Evolutionary conservation across 208 protist species (phyloP).

Genomic region (Porcisia deanei): DNA sequence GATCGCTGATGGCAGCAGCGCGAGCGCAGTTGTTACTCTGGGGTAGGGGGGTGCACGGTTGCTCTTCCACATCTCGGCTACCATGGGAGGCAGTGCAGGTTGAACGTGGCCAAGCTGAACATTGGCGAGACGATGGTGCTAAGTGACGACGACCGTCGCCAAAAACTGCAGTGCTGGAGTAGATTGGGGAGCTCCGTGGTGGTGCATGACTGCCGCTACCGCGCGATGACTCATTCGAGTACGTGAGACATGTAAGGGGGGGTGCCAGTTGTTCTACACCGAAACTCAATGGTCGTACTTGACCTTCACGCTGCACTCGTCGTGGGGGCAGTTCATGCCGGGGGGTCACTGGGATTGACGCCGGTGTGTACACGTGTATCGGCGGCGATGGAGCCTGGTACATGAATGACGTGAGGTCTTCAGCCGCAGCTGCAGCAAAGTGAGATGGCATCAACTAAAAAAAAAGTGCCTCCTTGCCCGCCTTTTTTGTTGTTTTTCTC

Average conservation of each 20-base stretch:
- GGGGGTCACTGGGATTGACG: background rate
- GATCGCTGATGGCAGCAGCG: background rate
- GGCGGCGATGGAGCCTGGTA: background rate
- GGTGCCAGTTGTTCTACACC: background rate
- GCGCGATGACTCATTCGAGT: background rate
- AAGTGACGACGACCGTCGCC: background rate
- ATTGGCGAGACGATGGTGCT: background rate
- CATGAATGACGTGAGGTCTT: background rate
- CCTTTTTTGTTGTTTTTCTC: background rate
- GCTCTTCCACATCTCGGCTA: slow-evolving; percentile 1
- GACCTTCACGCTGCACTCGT: background rate
- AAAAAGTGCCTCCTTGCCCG: background rate
- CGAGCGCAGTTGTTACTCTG: background rate
- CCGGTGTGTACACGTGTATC: background rate
- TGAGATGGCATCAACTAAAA: background rate
- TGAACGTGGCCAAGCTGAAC: background rate
- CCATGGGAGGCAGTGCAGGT: background rate
- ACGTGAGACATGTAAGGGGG: background rate
- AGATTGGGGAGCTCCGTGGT: background rate
- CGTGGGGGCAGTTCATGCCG: background rate
- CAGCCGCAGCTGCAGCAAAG: background rate
- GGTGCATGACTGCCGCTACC: background rate
- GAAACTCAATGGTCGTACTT: background rate
- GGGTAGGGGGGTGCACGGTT: slow-evolving; percentile 20
- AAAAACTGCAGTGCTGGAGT: background rate